These are phyloP conservation scores for Aspergillus phoenicis DNA, from an alignment of 2,329 filamentous ascomycete genomes.

Conservation along the genomic window DNA sequence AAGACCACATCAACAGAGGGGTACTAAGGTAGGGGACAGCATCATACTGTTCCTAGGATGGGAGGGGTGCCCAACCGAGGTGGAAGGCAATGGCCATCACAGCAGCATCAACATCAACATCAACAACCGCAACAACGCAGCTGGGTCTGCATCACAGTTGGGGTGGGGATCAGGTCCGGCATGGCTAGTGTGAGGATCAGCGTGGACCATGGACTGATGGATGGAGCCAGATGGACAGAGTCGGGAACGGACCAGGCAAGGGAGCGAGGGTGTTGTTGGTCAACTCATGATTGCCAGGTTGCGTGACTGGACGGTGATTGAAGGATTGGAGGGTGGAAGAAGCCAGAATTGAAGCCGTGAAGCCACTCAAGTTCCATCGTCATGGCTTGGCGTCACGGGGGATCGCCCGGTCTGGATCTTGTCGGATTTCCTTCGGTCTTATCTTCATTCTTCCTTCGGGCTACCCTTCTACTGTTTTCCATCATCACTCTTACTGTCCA, in stretches of 20 bases:
- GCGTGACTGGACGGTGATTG: background rate
- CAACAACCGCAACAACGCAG: background rate
- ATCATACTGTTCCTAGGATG: background rate
- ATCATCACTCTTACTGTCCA: background rate
- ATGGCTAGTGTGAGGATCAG: constrained; percentile 1
- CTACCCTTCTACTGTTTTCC: no score
- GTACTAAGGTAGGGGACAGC: background rate
- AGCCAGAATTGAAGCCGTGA: background rate
- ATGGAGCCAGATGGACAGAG: background rate
- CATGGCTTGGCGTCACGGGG: no score
- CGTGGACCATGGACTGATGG: constrained; percentile 6
- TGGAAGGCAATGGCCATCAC: background rate
- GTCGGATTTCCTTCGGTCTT: background rate
- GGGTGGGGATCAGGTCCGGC: background rate
- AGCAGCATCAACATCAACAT: background rate
- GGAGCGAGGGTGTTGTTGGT: background rate
- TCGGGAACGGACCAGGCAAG: background rate
- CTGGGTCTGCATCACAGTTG: background rate
- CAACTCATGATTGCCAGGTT: background rate
- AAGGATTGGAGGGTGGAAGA: background rate
- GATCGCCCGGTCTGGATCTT: background rate
- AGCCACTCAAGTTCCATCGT: background rate
- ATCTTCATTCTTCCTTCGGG: background rate
- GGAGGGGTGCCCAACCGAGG: background rate
- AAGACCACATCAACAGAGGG: no score